phyloP scores from a whole-genome alignment of 179 eudicot genomes.

The Beta lomatogona region DNA sequence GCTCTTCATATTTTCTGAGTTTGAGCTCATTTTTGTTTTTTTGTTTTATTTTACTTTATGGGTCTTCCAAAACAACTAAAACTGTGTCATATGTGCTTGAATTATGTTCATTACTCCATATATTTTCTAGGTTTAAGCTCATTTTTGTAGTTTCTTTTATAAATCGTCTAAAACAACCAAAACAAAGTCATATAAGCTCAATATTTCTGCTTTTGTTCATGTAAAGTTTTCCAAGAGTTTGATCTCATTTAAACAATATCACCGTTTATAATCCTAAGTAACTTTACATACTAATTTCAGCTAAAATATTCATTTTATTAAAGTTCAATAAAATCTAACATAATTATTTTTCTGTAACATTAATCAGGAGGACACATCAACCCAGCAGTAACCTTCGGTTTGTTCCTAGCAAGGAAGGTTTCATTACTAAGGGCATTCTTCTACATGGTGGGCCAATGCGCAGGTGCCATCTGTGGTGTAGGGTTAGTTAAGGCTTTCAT shows the following conservation, averaged over 20 bases:
- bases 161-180: no score
- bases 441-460: slow-evolving; percentile 72
- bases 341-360: no score
- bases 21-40: not conserved
- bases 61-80: not conserved
- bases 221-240: no score
- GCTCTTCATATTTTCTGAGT: not conserved
- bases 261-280: no score
- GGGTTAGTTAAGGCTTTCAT: slow-evolving; percentile 88
- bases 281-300: no score
- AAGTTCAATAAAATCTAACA: not conserved
- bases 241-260: no score
- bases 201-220: no score
- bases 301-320: no score
- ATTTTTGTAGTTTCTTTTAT: not conserved
- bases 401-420: slow-evolving; percentile 78
- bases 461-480: slow-evolving; percentile 83
- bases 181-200: no score
- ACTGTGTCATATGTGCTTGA: not conserved
- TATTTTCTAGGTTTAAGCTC: slow-evolving; percentile 1
- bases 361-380: slow-evolving; percentile 78
- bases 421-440: slow-evolving; percentile 65
- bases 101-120: not conserved
- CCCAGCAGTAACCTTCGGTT: slow-evolving; percentile 86
- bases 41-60: not conserved